These are phyloP conservation scores for Botrytis byssoidea DNA, from an alignment of 2,329 filamentous ascomycete species.

Conservation along the genomic window DNA sequence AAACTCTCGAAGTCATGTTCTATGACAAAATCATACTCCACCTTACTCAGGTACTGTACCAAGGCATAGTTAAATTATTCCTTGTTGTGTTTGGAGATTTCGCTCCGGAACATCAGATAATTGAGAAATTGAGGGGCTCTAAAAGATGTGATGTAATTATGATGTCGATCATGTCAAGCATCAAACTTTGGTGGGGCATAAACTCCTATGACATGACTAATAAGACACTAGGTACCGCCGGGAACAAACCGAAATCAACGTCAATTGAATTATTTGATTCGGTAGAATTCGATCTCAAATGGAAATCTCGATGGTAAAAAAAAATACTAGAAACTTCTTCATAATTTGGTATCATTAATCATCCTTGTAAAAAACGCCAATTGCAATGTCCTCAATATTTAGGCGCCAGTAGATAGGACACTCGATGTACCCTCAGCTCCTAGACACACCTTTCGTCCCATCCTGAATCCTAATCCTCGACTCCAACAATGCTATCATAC, in stretches of 20 bases:
- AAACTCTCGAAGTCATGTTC: not conserved
- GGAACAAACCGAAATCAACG: conserved; percentile 6
- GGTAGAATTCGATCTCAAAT: not conserved
- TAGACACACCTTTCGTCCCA: not conserved
- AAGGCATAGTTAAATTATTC: not conserved
- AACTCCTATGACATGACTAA: not conserved
- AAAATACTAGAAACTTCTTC: conserved; percentile 14
- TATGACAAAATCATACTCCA: conserved; percentile 19
- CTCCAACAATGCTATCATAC: conserved; percentile 4
- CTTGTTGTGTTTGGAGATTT: conserved; percentile 4
- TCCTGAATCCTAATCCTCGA: conserved; percentile 15
- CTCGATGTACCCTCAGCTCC: not conserved
- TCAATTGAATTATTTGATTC: not conserved
- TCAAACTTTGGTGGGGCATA: not conserved
- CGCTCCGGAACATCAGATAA: conserved; percentile 12
- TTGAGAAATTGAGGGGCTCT: conserved; percentile 4
- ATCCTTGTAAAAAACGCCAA: conserved; percentile 30
- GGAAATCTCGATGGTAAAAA: conserved; percentile 1
- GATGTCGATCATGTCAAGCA: conserved; percentile 13
- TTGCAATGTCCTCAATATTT: conserved; percentile 10
- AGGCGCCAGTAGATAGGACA: not conserved
- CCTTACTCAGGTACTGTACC: conserved; percentile 7
- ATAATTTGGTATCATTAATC: conserved; percentile 37
- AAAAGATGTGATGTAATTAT: conserved; percentile 12
- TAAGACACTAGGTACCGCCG: not conserved